phyloP scores from a whole-genome alignment of 176 grass and related monocot genomes.

The Triticum monococcum region DNA sequence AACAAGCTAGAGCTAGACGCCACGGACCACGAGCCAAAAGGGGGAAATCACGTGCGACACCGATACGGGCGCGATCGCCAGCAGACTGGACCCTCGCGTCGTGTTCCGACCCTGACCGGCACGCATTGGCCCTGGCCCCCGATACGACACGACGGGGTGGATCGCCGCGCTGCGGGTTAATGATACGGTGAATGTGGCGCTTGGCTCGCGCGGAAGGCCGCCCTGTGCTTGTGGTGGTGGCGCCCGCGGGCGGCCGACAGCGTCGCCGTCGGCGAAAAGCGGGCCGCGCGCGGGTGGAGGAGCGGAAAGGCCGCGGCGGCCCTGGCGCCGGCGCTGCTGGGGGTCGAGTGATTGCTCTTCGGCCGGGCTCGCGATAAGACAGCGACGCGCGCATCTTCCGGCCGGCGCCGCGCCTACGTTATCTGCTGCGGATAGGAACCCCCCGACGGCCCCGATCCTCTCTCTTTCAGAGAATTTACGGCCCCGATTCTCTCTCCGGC shows the following conservation, averaged over 20 bases:
- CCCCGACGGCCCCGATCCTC: background rate
- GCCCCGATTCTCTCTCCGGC: background rate
- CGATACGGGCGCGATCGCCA: background rate
- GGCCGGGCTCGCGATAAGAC: slow-evolving; percentile 40
- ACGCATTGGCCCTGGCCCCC: background rate
- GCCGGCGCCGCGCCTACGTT: background rate
- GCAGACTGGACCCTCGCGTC: background rate
- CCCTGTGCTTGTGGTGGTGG: background rate
- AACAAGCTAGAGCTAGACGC: background rate
- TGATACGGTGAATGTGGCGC: background rate
- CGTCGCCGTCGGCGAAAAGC: slow-evolving; percentile 42
- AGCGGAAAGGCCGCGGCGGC: background rate
- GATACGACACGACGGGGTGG: background rate
- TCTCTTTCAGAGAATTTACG: background rate
- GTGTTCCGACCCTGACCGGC: slow-evolving; percentile 2
- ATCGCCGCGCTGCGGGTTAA: background rate
- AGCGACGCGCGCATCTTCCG: slow-evolving; percentile 29
- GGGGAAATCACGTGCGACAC: slow-evolving; percentile 27
- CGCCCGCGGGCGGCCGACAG: background rate
- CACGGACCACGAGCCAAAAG: background rate
- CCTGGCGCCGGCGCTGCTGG: background rate
- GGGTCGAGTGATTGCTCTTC: background rate
- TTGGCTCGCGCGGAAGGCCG: background rate
- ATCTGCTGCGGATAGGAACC: slow-evolving; percentile 34
- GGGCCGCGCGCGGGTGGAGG: background rate